Evolutionary conservation across 768 basidiomycete species (phyloP).

Genomic region (Cyclocybe cylindracea): DNA sequence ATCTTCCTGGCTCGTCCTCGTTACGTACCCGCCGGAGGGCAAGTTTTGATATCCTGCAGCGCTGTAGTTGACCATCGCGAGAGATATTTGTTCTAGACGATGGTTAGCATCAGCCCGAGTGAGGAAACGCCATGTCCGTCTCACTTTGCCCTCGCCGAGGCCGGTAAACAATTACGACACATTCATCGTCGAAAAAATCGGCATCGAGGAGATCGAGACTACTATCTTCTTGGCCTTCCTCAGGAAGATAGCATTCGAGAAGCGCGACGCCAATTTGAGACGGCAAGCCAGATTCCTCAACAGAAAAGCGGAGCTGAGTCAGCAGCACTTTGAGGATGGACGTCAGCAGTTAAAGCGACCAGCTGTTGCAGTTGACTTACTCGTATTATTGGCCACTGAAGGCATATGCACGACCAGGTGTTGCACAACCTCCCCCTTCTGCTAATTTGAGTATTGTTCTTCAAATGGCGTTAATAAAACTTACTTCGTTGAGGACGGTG

Average conservation of each 20-base stretch:
- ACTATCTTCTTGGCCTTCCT: constrained; percentile 38
- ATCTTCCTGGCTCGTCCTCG: constrained; percentile 58
- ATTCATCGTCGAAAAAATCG: constrained; percentile 81
- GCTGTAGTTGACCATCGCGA: constrained; percentile 65
- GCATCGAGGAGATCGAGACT: constrained; percentile 60
- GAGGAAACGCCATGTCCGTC: constrained; percentile 26
- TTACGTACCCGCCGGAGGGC: constrained; percentile 51
- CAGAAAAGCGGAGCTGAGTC: constrained; percentile 51
- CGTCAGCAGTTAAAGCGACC: constrained; percentile 8
- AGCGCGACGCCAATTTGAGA: constrained; percentile 50
- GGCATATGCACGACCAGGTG: constrained; percentile 52
- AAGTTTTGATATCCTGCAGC: constrained; percentile 61
- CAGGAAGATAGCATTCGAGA: constrained; percentile 53
- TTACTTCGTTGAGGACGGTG: constrained; percentile 56
- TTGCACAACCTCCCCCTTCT: constrained; percentile 49
- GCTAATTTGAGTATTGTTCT: constrained; percentile 26
- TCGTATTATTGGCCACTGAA: constrained; percentile 29
- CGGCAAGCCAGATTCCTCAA: constrained; percentile 36
- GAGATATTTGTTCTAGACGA: constrained; percentile 49
- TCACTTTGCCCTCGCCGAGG: constrained; percentile 48
- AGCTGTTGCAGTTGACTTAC: constrained; percentile 13
- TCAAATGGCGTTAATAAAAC: constrained; percentile 19
- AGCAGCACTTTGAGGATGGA: constrained; percentile 49
- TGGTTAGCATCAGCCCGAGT: constrained; percentile 37
- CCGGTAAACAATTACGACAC: constrained; percentile 65